Base-by-base conservation (phyloP, 208 protist genomes). In the Vickermania ingenoplastis region DNA sequence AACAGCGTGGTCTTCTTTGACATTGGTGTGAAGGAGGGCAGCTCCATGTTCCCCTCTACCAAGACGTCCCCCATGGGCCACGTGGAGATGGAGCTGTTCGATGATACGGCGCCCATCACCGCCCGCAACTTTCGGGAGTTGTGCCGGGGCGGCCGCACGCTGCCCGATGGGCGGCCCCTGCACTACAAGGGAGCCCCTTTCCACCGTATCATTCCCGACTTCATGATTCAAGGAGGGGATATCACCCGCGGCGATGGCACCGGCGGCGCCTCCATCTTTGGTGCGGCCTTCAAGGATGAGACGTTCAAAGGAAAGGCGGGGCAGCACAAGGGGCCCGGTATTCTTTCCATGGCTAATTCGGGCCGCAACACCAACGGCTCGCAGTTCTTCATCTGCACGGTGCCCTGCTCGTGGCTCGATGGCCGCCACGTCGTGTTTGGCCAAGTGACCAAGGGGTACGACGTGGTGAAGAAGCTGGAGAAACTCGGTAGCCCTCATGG, bases 371-470 rank as follows among this genome's bases (percentile, higher is more conserved):
- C 89, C 22, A 97, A 97, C 61, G 92, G 92, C 41, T 94, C 87
- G 22, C 91, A 97, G 81, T 97, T 97, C 71, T 97, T 95, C 68
- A 83, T 97, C 30, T 93, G 83, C 66, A 95, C 89, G 17, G 79
- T 84, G 1, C 59, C 76, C 7, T 90, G 80, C 60, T 72, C 83
- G 36, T 93, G 84, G 87, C 72, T 98, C 29, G 92, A 98, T 59
- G 83, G 87, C 45, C 96, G 96, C 65, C 97, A 99, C 75, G 93
- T 97, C 21, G 96, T 98, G 23, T 98, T 98, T 65, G 96, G 97
- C 7, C 74, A 91, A 59, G 95, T 98, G 31, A 54, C 83, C 13
- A 75, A 80, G 36, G 91, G 91, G 25, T 89, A 77, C 65, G 80
- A 96, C 21, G 59, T 83, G 45, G 79, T 97, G 3, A 88, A 79